Conservation (phyloP, 345 rosid genomes). For the Iberis pinnata region DNA sequence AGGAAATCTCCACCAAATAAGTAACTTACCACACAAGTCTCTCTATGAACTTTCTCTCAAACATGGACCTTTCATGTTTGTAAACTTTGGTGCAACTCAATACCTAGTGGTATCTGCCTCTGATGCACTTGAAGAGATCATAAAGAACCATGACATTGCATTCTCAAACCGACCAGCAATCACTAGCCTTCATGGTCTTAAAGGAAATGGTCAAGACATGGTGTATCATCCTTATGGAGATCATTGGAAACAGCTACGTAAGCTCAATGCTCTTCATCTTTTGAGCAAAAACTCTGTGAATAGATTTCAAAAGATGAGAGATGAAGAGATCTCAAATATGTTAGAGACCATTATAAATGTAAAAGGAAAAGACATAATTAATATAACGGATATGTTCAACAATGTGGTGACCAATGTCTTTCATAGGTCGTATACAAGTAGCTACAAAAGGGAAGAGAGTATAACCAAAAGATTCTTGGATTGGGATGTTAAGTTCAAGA, state of each 20-base stretch:
- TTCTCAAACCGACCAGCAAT: conserved; percentile 21
- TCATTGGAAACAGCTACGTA: conserved; percentile 27
- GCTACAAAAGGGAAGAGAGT: conserved; percentile 20
- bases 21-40: conserved; percentile 27
- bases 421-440: conserved; percentile 50
- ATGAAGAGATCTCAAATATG: conserved; percentile 27
- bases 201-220: conserved; percentile 22
- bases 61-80: conserved; percentile 27
- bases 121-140: conserved; percentile 18
- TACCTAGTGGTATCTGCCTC: conserved; percentile 28
- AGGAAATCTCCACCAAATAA: conserved; percentile 26
- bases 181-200: conserved; percentile 1
- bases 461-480: conserved; percentile 37
- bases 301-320: conserved; percentile 21
- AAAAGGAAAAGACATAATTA: conserved; percentile 13
- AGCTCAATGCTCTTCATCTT: conserved; percentile 15
- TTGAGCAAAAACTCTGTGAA: conserved; percentile 16
- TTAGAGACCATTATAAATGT: conserved; percentile 14
- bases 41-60: conserved; percentile 19
- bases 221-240: conserved; percentile 32
- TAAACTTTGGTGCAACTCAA: conserved; percentile 23
- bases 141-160: conserved; percentile 19
- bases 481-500: conserved; percentile 36
- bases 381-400: conserved; percentile 30
- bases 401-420: conserved; percentile 8